Conservation (phyloP, 495 filamentous ascomycete species). For the Aspergillus carlsbadensis region DNA sequence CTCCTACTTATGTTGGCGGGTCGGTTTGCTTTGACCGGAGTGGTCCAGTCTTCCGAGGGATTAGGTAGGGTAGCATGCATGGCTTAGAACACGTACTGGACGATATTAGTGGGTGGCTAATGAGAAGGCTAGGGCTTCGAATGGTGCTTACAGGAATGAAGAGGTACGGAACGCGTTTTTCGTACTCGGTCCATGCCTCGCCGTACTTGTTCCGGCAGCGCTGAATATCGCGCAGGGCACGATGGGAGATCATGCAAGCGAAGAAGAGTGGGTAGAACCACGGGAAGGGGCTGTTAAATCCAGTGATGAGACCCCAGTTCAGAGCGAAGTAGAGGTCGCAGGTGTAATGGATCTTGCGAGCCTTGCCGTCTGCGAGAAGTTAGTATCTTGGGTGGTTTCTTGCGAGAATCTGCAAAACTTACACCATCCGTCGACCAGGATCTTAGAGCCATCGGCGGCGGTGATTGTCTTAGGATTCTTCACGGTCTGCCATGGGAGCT, state of each 20-base stretch:
- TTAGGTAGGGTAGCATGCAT: too few species aligned
- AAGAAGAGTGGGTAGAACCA: conserved; percentile 99
- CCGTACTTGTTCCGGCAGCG: conserved; percentile 88
- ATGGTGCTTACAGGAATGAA: conserved; percentile 85
- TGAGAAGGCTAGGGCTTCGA: neutral
- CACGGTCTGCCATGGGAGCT: conserved; percentile 84
- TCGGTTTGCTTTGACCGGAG: too few species aligned
- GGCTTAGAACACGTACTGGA: conserved; percentile 20
- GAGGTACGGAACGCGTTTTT: conserved; percentile 82
- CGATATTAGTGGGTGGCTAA: neutral
- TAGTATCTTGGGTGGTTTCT: neutral
- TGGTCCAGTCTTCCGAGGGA: too few species aligned
- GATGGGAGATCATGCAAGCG: conserved; percentile 84
- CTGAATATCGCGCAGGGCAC: conserved; percentile 80
- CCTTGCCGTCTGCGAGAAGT: conserved; percentile 60
- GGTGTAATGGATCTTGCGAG: conserved; percentile 93
- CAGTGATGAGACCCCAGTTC: conserved; percentile 64
- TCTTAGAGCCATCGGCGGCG: conserved; percentile 72
- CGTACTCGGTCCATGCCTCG: conserved; percentile 87
- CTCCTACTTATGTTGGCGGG: neutral
- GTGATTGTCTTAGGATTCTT: conserved; percentile 85
- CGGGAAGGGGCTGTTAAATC: conserved; percentile 79
- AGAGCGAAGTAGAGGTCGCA: conserved; percentile 80
- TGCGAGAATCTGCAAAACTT: conserved; percentile 28
- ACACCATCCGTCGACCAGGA: conserved; percentile 91